phyloP scores from a whole-genome alignment of 2,329 filamentous ascomycete genomes.

The Dactylellina leptospora region DNA sequence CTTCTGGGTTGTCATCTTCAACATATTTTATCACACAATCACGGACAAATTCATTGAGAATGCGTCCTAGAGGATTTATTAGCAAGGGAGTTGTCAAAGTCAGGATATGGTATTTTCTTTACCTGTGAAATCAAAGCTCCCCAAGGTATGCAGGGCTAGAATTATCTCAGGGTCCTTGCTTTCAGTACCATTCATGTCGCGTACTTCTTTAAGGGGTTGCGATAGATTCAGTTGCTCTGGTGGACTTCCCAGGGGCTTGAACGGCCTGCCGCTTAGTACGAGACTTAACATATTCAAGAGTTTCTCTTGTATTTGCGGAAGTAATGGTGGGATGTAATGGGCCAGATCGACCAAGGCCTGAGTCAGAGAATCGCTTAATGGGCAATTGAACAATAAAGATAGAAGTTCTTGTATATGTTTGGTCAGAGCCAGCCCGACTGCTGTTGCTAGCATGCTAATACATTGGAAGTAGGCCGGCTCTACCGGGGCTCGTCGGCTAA shows the following conservation, averaged over 20 bases:
- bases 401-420: slow-evolving; percentile 97
- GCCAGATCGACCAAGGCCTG: slow-evolving; percentile 98
- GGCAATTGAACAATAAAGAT: slow-evolving; percentile 96
- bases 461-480: slow-evolving; percentile 69
- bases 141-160: slow-evolving; percentile 89
- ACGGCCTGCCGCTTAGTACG: slow-evolving; percentile 89
- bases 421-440: slow-evolving; percentile 93
- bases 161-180: slow-evolving; percentile 85
- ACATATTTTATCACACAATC: slow-evolving; percentile 99
- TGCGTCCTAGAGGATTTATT: slow-evolving; percentile 69
- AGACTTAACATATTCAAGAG: slow-evolving; percentile 93
- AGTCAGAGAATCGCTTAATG: slow-evolving; percentile 89
- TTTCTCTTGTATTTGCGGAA: slow-evolving; percentile 90
- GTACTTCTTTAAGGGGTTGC: slow-evolving; percentile 64
- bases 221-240: slow-evolving; percentile 72
- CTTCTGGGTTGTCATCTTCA: slow-evolving; percentile 92
- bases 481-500: slow-evolving; percentile 53
- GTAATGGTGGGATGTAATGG: slow-evolving; percentile 95
- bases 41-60: slow-evolving; percentile 96
- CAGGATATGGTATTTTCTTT: slow-evolving; percentile 35
- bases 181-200: slow-evolving; percentile 62
- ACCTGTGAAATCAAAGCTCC: slow-evolving; percentile 91
- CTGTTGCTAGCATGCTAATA: slow-evolving; percentile 93
- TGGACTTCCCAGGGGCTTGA: slow-evolving; percentile 89
- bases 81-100: slow-evolving; percentile 2